Evolutionary conservation across 371 early-diverging fungal species (phyloP), one percentile per base, ranked within the genome.

Genomic region (Batrachochytrium dendrobatidis): DNA sequence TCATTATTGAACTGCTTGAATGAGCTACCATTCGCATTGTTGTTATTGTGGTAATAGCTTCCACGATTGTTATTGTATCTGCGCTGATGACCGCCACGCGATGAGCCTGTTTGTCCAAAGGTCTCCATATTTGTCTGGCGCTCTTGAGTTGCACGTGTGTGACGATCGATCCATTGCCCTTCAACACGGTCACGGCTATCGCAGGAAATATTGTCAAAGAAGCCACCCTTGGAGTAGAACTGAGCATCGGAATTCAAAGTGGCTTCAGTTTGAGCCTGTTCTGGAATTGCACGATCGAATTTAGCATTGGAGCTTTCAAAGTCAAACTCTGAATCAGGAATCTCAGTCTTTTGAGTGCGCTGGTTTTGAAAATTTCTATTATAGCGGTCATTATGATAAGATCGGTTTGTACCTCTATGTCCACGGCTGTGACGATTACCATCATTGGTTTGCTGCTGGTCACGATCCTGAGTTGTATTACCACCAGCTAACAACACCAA

Each of bases 151-250:
- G 80, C 79, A 49, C 86, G 84, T 49, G 83, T 81, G 34, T 92
- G 83, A 58, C 92, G 86, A 60, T 89, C 51, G 24, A 55, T 50
- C 18, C 58, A 48, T 44, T 70, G 69, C 22, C 72, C 76, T 52
- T 73, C 77, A 24, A 72, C 69, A n/a, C 92, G 84, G 64, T 95
- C 96, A 70, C 90, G 92, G 31, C 88, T 83, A 68, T 95, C 96
- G 67, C 94, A 94, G 25, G 96, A 95, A 64, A 97, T 97, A 69
- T 95, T 87, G 66, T 97, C 98, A 79, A 97, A 97, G 80, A 95
- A 95, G 30, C 90, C 89, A 54, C 83, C 82, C 64, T 87, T 85
- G 70, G 85, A 76, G 68, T 91, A 91, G 3, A 58, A 66, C 30
- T 65, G 65, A 26, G 55, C 66, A 49, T 46, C 50, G 44, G 62